These are phyloP conservation scores for Aschersonia sp. DNA, from an alignment of 2,329 filamentous ascomycete species.

Conservation along the genomic window DNA sequence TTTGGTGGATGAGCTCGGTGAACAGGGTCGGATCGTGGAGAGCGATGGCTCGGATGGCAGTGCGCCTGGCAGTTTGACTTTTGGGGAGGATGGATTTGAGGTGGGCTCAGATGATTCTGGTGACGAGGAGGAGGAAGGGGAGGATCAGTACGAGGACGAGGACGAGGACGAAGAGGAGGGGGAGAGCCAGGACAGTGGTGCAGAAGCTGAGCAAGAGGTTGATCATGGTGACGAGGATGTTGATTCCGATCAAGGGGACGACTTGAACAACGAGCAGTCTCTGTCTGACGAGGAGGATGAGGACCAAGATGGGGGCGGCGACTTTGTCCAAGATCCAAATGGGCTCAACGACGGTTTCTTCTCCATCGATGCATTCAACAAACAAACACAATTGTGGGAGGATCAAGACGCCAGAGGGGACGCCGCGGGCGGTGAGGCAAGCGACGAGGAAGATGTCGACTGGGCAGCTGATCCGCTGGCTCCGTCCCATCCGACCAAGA, in stretches of 20 bases:
- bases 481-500: constrained; percentile 15
- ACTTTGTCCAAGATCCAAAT: constrained; percentile 47
- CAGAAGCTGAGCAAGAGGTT: constrained; percentile 14
- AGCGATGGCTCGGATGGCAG: constrained; percentile 16
- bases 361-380: constrained; percentile 95
- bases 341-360: constrained; percentile 97
- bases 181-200: constrained; percentile 7
- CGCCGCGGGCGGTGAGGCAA: constrained; percentile 56
- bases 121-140: constrained; percentile 13
- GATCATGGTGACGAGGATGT: constrained; percentile 19
- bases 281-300: constrained; percentile 20
- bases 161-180: constrained; percentile 13
- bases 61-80: constrained; percentile 11
- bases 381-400: constrained; percentile 79
- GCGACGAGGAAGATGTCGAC: constrained; percentile 77
- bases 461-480: constrained; percentile 69
- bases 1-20: constrained; percentile 33
- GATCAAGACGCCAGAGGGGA: constrained; percentile 69
- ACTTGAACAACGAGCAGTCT: constrained; percentile 16
- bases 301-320: constrained; percentile 22
- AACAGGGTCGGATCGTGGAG: constrained; percentile 28
- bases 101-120: constrained; percentile 15
- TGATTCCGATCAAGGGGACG: constrained; percentile 17
- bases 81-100: constrained; percentile 16
- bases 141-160: constrained; percentile 8